Evolutionary conservation across 345 rosid genomes (phyloP), one percentile per base, ranked within the genome.

Genomic region (Bretschneidera sinensis): DNA sequence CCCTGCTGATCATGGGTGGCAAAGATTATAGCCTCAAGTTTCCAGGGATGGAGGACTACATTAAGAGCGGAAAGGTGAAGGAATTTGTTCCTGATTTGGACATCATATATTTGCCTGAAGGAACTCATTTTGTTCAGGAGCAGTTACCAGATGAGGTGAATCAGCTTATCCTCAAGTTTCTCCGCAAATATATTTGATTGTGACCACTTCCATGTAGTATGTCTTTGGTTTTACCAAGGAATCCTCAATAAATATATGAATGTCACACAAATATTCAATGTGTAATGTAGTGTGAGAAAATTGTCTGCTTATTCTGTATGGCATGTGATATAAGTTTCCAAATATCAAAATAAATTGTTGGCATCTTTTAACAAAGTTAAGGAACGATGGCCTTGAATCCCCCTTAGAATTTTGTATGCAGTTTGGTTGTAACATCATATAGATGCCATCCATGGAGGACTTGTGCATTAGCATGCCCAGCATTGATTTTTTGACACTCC

Each of bases 61-160:
- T 83, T 60, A 67, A 57, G 73, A 64, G 69, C 7, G 79, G 79
- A 25, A 61, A 66, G 54, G 75, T 59, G 13, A 83, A 79, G 19
- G 60, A 79, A 9, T 60, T 67, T 68, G 84, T 77, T 1, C 81
- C 84, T 8, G 49, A 73, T 34, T 57, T 85, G 71, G 88, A 83
- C 62, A 66, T 79, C 16, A 54, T 64, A 10, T 60, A 71, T 53
- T 20, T 80, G 58, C 82, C 89, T n/a, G 78, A 81, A 64, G 85
- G 89, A 22, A 68, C 58, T 3, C 85, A 81, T 75, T 84, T 79
- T 62, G 79, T 79, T 33, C 89, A 79, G 34, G 85, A 84, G 71
- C 86, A 84, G 33, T 69, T 61, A 17, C 86, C 86, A 9, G 82
- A 79, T 17, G 45, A 71, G 68, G 81, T 81, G 60, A 79, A 81